Conservation (phyloP, 1,284 basidiomycete genomes). For the Rhodotorula sp. region DNA sequence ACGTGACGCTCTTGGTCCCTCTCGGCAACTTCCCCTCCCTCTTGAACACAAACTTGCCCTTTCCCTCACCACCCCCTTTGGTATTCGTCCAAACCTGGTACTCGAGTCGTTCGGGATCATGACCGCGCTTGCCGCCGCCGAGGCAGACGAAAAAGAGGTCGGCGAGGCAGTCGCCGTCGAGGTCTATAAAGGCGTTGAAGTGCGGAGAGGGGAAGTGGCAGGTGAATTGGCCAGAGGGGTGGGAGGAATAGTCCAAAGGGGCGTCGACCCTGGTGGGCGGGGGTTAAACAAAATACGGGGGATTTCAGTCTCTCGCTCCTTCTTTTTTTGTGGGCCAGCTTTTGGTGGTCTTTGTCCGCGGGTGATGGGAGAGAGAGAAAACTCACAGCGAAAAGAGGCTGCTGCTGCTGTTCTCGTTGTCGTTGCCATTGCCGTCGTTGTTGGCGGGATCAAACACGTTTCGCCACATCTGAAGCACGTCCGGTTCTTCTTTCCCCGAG, state of each 20-base stretch:
- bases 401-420: conserved; percentile 54
- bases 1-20: conserved; percentile 75
- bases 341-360: too few relatives aligned
- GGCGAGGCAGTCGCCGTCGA: conserved; percentile 95
- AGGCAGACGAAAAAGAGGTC: conserved; percentile 90
- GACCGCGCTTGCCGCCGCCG: conserved; percentile 49
- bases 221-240: conserved; percentile 18
- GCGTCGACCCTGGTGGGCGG: conserved; percentile 51
- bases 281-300: too few relatives aligned
- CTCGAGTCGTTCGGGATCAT: conserved; percentile 45
- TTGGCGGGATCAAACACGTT: conserved; percentile 59
- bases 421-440: too few relatives aligned
- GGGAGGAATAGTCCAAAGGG: conserved; percentile 55
- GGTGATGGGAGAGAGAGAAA: not conserved
- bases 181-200: conserved; percentile 90
- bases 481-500: too few relatives aligned
- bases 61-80: conserved; percentile 51
- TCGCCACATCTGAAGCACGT: conserved; percentile 63
- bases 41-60: too few relatives aligned
- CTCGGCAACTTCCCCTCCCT: conserved; percentile 64
- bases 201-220: conserved; percentile 83
- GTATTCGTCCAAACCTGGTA: conserved; percentile 93
- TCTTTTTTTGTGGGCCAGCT: too few relatives aligned
- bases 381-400: conserved; percentile 60
- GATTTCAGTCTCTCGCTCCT: not conserved